Evolutionary conservation across 1,284 basidiomycete genomes (phyloP).

Genomic region (Calocybe gambosa): DNA sequence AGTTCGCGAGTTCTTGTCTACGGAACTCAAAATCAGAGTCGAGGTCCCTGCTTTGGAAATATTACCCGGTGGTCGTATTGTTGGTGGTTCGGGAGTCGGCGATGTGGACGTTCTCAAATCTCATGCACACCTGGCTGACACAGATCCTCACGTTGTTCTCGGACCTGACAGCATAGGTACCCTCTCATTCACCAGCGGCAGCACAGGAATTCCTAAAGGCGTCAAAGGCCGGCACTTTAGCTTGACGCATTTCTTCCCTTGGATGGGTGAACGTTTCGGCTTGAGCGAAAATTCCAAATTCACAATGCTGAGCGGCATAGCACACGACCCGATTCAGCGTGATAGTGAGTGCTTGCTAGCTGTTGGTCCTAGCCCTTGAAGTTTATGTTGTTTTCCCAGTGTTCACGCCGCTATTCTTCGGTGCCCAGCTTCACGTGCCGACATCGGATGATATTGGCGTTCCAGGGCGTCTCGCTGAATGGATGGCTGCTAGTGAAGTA

Average conservation of each 20-base stretch:
- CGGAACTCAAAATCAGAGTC: constrained; percentile 83
- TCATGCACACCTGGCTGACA: constrained; percentile 50
- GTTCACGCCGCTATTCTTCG: constrained; percentile 98
- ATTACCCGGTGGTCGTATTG: constrained; percentile 53
- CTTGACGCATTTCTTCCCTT: constrained; percentile 99
- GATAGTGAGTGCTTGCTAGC: constrained; percentile 68
- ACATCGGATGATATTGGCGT: constrained; percentile 98
- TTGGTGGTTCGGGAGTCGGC: constrained; percentile 51
- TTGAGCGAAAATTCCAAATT: constrained; percentile 78
- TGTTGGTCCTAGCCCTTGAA: constrained; percentile 1
- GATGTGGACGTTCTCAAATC: constrained; percentile 50
- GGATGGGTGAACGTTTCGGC: constrained; percentile 93
- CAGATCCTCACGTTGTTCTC: constrained; percentile 76
- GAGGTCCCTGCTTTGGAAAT: constrained; percentile 91
- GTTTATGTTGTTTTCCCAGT: constrained; percentile 42
- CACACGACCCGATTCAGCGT: constrained; percentile 98
- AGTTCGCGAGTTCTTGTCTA: constrained; percentile 82
- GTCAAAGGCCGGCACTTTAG: constrained; percentile 94
- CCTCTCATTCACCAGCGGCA: constrained; percentile 95
- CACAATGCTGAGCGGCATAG: constrained; percentile 99
- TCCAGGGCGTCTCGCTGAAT: constrained; percentile 93
- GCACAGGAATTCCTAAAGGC: constrained; percentile 97
- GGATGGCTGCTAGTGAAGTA: constrained; percentile 92
- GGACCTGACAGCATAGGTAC: constrained; percentile 97
- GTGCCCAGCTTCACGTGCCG: constrained; percentile 92